Base-by-base conservation (phyloP, 2,329 filamentous ascomycete species). In the Pseudocercospora pini-densiflorae region DNA sequence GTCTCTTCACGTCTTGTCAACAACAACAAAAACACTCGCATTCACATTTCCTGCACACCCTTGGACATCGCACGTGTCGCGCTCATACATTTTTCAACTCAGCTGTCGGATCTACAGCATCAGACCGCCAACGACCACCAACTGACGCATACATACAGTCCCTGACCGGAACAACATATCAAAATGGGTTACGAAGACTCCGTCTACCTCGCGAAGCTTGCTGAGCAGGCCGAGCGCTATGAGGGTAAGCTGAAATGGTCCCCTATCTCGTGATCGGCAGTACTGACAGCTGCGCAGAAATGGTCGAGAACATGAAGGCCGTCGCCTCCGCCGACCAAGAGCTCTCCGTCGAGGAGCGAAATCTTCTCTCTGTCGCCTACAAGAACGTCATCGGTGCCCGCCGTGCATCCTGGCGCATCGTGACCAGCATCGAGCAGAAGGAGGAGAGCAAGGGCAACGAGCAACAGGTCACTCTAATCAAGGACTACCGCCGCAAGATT, bases 251-350 rank as follows among this genome's bases (percentile, higher is more conserved):
- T 36, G 19, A 45, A 24, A 40, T 61, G 53, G 43, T 60, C 29
- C 31, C 27, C 60, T 68, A 47, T 23, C n/a, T 49, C 24, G 14
- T 43, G 59, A 59, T 86, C 79, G 55, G 55, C 24, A 43, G 33
- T 10, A 88, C 79, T 74, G 63, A 71, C 67, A 33, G 31, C 31
- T 31, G 45, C 59, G 66, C 83, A 97, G 94, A 97, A 86, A 97
- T 98, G 94, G 94, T 98, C 75, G 93, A 97, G 88, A 97, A 97
- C 89, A 98, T 98, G 94, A 98, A 97, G 90, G 90, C 92, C 75
- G 94, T 97, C 78, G 94, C 94, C 78, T 94, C 92, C 75, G 92
- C 94, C 75, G 83, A 86, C 77, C 83, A 85, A 79, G 85, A 86
- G 78, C 82, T 86, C 66, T 85, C 83, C 71, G 93, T 97, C 75